Base-by-base conservation (phyloP, 2,329 filamentous ascomycete genomes). In the Metarhizium rileyi region DNA sequence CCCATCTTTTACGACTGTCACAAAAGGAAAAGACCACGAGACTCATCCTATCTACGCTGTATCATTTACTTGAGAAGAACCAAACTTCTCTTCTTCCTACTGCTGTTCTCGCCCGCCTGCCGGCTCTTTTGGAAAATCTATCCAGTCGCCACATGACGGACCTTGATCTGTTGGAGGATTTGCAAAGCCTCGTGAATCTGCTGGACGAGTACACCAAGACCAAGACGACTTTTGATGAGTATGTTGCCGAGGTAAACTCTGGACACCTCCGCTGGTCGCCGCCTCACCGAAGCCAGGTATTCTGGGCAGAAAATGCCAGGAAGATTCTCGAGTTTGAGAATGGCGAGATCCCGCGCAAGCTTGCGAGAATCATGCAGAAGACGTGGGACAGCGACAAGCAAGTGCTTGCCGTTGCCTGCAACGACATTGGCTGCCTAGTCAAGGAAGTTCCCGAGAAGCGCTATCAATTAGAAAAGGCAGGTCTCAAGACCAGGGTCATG, bases 11-110 rank as follows among this genome's bases (percentile, higher is more conserved):
- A 49, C 86, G 90, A 49, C 75, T 95, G 40, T 97, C 93, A 2
- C 90, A 91, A 42, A 98, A 98, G 68, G 93, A 97, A 66, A 98
- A 98, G 76, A 97, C 91, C 1, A 97, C 91, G 1, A 84, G 93
- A 27, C 78, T 98, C 48, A 80, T 96, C 43, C 77, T 97, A 42
- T 90, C 90, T 9, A 96, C 91, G 7, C 78, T 98, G 38, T 80
- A 86, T 65, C 97, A 95, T 69, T 82, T 98, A 42, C 80, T 96
- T 35, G 72, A 73, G 42, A 72, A 74, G 53, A 84, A 88, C 74
- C 67, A 80, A 70, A 72, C 86, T 77, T 77, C 86, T 65, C 69
- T 84, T 66, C 83, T 97, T 50, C 90, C 91, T 7, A 84, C 86
- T 3, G 90, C 93, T 1, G 85, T 93, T 22, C 84, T 95, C 52